Evolutionary conservation across 345 rosid genomes (phyloP), one percentile per base, ranked within the genome.

Genomic region (Pistacia atlantica): DNA sequence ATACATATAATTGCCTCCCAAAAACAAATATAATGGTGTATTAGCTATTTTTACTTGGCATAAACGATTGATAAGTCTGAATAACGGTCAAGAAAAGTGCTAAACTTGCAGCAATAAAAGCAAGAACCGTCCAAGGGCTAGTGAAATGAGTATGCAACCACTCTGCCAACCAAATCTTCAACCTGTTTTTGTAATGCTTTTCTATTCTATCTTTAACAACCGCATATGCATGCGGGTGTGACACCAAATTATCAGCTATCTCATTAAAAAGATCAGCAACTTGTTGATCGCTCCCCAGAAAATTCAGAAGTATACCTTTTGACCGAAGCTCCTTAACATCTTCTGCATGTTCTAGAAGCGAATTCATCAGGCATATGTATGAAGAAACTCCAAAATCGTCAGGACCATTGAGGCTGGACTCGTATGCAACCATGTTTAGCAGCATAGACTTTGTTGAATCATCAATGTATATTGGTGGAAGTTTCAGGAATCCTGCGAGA

Each of bases 321-420:
- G 59, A 51, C 1, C 59, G 56, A 64, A 75, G 14, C 82, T 11
- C 71, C 60, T 20, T 20, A 25, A 63, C 82, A 57, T 79, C 79
- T 12, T 79, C 71, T 0, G 16, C 71, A 0, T 60, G 49, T 25
- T 35, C 66, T 49, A 75, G 62, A 18, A 74, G 45, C 1, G 71
- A 54, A 56, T 69, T 37, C 12, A 79, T 22, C 54, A 75, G 69
- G 64, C 71, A 69, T 4, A 79, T n/a, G 28, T 62, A 79, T 55
- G 82, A 79, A 16, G 62, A 51, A 11, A 66, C 45, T 7, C 28
- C 54, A 0, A 61, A 9, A 13, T 60, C 56, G 2, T 18, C 3
- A 2, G 45, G 49, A 5, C 20, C 12, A 48, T 54, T 48, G 5
- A 58, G 57, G 35, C 52, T 51, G 18, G n/a, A 33, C 33, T 79